These are phyloP conservation scores for Flaveria trinervia DNA, from an alignment of 129 eudicot species.

Conservation along the genomic window DNA sequence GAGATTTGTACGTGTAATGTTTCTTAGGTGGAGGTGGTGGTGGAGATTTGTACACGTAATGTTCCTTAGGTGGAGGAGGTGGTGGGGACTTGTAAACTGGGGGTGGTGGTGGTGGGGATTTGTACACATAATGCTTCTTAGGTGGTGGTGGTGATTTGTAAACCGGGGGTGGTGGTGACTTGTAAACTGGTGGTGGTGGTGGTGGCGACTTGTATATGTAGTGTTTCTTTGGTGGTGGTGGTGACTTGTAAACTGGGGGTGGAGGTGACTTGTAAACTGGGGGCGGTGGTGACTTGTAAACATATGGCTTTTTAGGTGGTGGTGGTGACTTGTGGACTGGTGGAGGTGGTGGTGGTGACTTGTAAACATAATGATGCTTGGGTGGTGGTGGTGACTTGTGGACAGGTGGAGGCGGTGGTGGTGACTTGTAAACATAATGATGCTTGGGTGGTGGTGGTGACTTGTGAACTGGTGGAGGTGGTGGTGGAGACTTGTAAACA, in stretches of 20 bases:
- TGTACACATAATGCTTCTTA: neutral
- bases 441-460: neutral
- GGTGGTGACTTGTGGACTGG: neutral
- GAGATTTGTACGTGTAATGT: neutral
- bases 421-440: conserved; percentile 20
- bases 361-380: neutral
- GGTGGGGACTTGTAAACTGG: neutral
- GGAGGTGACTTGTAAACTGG: neutral
- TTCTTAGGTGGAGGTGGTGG: neutral
- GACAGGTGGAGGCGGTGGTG: conserved; percentile 4
- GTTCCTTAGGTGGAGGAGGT: neutral
- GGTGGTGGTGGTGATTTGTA: neutral
- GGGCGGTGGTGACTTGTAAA: neutral
- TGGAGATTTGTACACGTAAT: neutral
- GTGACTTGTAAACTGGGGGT: neutral
- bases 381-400: conserved; percentile 7
- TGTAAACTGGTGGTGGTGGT: neutral
- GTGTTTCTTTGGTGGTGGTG: neutral
- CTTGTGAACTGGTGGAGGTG: neutral
- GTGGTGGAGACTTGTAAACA: conserved; percentile 29
- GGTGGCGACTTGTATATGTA: neutral
- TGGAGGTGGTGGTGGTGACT: too few species aligned
- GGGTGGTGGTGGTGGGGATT: neutral
- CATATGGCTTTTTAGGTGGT: neutral
- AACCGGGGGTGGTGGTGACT: neutral